Evolutionary conservation across 306 rosid genomes (phyloP), one percentile per base, ranked within the genome.

Genomic region (Ziziphus jujuba): DNA sequence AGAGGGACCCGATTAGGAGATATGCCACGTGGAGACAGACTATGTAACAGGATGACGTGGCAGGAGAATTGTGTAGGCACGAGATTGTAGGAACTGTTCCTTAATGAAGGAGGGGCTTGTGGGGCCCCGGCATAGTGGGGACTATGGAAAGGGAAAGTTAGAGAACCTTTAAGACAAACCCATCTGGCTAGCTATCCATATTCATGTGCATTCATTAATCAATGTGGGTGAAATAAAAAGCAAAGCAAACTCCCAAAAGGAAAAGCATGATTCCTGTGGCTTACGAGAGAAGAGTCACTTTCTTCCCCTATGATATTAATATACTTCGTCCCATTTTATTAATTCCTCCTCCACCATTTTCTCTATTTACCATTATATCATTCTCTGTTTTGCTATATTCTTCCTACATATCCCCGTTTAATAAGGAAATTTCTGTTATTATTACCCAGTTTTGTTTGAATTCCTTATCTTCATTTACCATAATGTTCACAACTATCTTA

Each of bases 131-230:
- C 9, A 23, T 9, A 72, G 76, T 61, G 69, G 75, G 70, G 60
- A 5, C 80, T 69, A 15, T 5, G 63, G 67, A 65, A 38, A 51
- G 66, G 59, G 28, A 66, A 22, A 73, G 84, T 77, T 77, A 61
- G 84, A 77, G 73, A 65, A 81, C 28, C 85, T 86, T 89, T 72
- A 80, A 74, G 92, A 79, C 84, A 86, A 76, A 67, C 89, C 93
- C 85, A 81, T 77, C 83, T 83, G 85, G 82, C 91, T 28, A 75
- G 70, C 87, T 72, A 84, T 84, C 85, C 79, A 63, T 67, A 76
- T 85, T 85, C 89, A 84, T 87, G 87, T 87, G 89, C 89, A 48
- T 84, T 83, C 95, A 87, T 87, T 83, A 67, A 89, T 70, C 76
- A 44, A 45, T 55, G 69, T 58, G 69, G 78, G 66, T 58, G 28